Evolutionary conservation across 2,329 filamentous ascomycete genomes (phyloP), one percentile per base, ranked within the genome.

Genomic region (Colletotrichum limetticola): DNA sequence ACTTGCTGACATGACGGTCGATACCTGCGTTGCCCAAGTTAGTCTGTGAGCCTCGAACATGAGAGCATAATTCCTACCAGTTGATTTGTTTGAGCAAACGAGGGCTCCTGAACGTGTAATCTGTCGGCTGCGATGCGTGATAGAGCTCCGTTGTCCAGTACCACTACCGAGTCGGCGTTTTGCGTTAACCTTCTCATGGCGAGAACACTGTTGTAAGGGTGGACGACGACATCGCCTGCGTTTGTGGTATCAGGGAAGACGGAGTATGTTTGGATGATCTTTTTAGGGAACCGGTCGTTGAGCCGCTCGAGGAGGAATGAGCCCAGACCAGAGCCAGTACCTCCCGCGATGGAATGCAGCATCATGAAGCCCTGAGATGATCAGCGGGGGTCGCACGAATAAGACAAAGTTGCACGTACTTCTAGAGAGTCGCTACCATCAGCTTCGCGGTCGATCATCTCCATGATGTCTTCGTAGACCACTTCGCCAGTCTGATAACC

Each of bases 391-490:
- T 6, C 58, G 56, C 49, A 22, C 6, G 12, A 1, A 35, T 11
- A 6, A n/a, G 14, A 46, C 19, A 9, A 46, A 5, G 16, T 4
- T 19, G 8, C 14, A 58, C 82, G 49, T 82, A 93, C 93, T 87
- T 99, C 97, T 4, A 99, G 88, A 65, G 95, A 98, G 83, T 99
- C 97, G 81, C 96, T 98, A 37, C 97, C 97, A 83, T 99, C 97
- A 19, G 97, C 97, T 82, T 99, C 97, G 74, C 97, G 93, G 81
- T 99, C 97, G 79, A 99, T 98, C 95, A 99, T 99, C 82, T 99
- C 97, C 89, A 99, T 94, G 68, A 99, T 95, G 82, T 99, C 97
- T 83, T 99, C 97, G 78, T 96, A 95, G 24, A 99, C 95, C 57
- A 89, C 88, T 82, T 98, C 95, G 77, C 95, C 97, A 66, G 94